Percentiles rank a stretch among this genome's conserved stretches.
These are phyloP conservation scores for Trametes versicolor DNA, from an alignment of 1,284 basidiomycete species.

Conservation along the genomic window DNA sequence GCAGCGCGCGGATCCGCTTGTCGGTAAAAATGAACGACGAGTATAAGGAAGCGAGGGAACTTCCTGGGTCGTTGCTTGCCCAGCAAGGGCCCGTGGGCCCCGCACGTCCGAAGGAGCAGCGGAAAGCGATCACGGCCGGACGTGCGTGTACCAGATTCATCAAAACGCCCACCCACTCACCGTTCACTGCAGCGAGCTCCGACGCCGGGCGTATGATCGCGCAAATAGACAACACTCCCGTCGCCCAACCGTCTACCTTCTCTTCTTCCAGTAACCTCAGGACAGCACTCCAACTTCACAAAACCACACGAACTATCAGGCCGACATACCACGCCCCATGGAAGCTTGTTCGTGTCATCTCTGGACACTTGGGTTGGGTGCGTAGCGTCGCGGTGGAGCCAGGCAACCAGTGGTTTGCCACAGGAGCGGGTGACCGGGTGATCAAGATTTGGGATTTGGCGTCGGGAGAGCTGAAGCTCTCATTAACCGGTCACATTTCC, in stretches of 20 bases:
- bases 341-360: slow-evolving; percentile 97
- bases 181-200: slow-evolving; percentile 47
- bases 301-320: slow-evolving; percentile 92
- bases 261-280: slow-evolving; percentile 74
- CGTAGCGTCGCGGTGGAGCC: slow-evolving; percentile 95
- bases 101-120: slow-evolving; percentile 67
- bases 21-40: slow-evolving; percentile 86
- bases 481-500: slow-evolving; percentile 96
- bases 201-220: slow-evolving; percentile 73
- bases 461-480: slow-evolving; percentile 93
- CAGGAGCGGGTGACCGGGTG: slow-evolving; percentile 96
- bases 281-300: slow-evolving; percentile 88
- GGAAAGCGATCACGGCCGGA: slow-evolving; percentile 79
- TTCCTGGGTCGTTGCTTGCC: slow-evolving; percentile 83
- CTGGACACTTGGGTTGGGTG: slow-evolving; percentile 99
- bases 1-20: slow-evolving; percentile 71
- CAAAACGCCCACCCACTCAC: not conserved
- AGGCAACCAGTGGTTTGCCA: slow-evolving; percentile 98
- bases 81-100: slow-evolving; percentile 88
- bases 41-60: slow-evolving; percentile 87
- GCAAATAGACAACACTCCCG: slow-evolving; percentile 74
- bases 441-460: slow-evolving; percentile 99
- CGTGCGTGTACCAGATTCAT: slow-evolving; percentile 55
- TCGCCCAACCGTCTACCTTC: slow-evolving; percentile 71
- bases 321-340: slow-evolving; percentile 96